phyloP scores from a whole-genome alignment of 2,329 filamentous ascomycete species.

The Aspergillus floridensis region DNA sequence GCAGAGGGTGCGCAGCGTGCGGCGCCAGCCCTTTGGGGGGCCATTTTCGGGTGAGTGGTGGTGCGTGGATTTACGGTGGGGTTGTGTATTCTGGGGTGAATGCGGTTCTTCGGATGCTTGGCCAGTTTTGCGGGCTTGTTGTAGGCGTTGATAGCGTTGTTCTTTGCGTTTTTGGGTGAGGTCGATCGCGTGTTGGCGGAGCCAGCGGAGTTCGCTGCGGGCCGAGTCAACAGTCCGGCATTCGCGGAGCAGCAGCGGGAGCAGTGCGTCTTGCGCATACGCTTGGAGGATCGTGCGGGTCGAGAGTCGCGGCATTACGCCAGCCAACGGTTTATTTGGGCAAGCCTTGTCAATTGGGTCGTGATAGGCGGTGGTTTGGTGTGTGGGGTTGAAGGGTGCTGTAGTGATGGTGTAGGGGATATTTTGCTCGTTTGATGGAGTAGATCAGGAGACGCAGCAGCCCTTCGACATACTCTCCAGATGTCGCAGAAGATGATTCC shows the following conservation, averaged over 20 bases:
- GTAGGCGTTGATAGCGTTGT: too few species aligned
- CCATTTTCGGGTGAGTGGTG: neutral
- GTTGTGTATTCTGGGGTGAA: neutral
- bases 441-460: too few species aligned
- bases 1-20: constrained; percentile 39
- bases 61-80: neutral
- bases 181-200: constrained; percentile 39
- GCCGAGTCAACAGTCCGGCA: constrained; percentile 46
- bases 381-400: too few species aligned
- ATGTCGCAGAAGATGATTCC: too few species aligned
- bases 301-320: constrained; percentile 44
- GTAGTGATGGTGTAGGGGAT: too few species aligned
- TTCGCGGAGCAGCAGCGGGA: constrained; percentile 43
- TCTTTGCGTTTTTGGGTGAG: neutral
- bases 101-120: neutral
- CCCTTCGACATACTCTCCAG: too few species aligned
- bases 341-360: neutral
- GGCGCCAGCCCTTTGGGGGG: constrained; percentile 25
- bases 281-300: constrained; percentile 38
- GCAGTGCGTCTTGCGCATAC: constrained; percentile 33
- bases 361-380: too few species aligned
- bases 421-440: too few species aligned
- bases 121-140: too few species aligned
- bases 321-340: neutral
- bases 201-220: constrained; percentile 48